These are phyloP conservation scores for Cyphellophora europaea DNA, from an alignment of 2,329 filamentous ascomycete species.

Conservation along the genomic window DNA sequence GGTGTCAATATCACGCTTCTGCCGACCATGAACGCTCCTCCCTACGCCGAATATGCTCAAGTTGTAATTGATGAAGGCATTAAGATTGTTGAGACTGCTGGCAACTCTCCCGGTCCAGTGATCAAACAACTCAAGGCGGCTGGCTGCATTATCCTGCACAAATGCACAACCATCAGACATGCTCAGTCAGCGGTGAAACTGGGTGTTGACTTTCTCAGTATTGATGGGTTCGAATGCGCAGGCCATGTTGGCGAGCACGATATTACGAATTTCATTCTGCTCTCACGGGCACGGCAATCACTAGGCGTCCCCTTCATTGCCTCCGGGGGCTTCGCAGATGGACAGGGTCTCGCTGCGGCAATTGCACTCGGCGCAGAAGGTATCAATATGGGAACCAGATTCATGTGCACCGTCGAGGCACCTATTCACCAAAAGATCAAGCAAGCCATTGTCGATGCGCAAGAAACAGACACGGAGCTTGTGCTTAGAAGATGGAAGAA, in stretches of 20 bases:
- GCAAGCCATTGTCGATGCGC: constrained; percentile 75
- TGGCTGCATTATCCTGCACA: constrained; percentile 76
- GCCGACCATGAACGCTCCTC: constrained; percentile 77
- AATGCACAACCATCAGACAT: constrained; percentile 94
- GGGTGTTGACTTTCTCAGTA: constrained; percentile 91
- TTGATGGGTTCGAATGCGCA: constrained; percentile 96
- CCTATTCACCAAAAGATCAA: constrained; percentile 93
- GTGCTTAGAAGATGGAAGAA: constrained; percentile 88
- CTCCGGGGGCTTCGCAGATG: constrained; percentile 90
- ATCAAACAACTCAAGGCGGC: constrained; percentile 80
- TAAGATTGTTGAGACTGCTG: constrained; percentile 84
- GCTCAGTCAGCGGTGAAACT: constrained; percentile 86
- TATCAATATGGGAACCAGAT: constrained; percentile 97
- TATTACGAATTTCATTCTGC: constrained; percentile 52
- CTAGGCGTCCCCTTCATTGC: constrained; percentile 88
- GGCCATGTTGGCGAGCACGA: constrained; percentile 51
- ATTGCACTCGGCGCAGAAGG: constrained; percentile 83
- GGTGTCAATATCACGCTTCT: constrained; percentile 93
- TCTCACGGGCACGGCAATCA: constrained; percentile 73
- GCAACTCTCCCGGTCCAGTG: constrained; percentile 81
- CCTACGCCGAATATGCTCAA: constrained; percentile 86
- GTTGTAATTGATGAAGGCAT: constrained; percentile 90
- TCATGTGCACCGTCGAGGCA: constrained; percentile 91
- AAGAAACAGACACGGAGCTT: constrained; percentile 85
- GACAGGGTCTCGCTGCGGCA: constrained; percentile 83